phyloP scores from a whole-genome alignment of 768 basidiomycete genomes.

The Boletus patriciae region DNA sequence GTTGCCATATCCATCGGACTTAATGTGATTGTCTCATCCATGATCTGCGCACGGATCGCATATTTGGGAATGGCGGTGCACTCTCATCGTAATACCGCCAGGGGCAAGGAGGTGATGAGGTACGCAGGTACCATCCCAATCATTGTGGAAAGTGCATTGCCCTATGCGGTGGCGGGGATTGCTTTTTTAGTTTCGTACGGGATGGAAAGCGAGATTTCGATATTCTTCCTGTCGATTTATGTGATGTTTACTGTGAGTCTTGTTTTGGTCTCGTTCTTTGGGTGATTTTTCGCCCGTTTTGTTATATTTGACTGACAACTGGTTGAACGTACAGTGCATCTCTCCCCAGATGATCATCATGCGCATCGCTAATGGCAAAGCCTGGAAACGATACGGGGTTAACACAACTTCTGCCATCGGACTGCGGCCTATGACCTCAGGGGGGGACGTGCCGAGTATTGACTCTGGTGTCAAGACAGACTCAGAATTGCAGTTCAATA shows the following conservation, averaged over 20 bases:
- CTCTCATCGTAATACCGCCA: too few relatives aligned
- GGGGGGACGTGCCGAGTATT: too few relatives aligned
- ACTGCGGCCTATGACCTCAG: too few relatives aligned
- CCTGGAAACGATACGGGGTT: neutral
- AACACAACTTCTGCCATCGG: neutral
- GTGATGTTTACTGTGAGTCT: conserved; percentile 11
- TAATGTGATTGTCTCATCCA: conserved; percentile 1
- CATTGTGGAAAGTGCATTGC: conserved; percentile 15
- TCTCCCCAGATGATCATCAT: conserved; percentile 13
- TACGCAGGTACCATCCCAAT: conserved; percentile 1
- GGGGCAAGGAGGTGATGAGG: neutral
- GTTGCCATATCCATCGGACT: conserved; percentile 9
- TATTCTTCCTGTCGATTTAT: conserved; percentile 10
- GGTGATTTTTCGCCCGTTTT: neutral
- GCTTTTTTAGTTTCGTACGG: conserved; percentile 10
- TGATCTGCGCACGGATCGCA: conserved; percentile 13
- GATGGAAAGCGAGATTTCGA: neutral
- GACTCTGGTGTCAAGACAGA: too few relatives aligned
- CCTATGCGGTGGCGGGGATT: conserved; percentile 10
- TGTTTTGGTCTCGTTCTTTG: neutral
- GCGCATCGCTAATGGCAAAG: conserved; percentile 7
- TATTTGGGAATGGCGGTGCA: neutral
- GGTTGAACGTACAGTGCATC: conserved; percentile 4
- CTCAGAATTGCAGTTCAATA: too few relatives aligned
- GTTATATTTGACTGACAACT: neutral